A percentile compares a stretch with the other conserved stretches of the same genome.
These are phyloP conservation scores for Epichloe baconii DNA, from an alignment of 2,329 filamentous ascomycete genomes.

Conservation along the genomic window DNA sequence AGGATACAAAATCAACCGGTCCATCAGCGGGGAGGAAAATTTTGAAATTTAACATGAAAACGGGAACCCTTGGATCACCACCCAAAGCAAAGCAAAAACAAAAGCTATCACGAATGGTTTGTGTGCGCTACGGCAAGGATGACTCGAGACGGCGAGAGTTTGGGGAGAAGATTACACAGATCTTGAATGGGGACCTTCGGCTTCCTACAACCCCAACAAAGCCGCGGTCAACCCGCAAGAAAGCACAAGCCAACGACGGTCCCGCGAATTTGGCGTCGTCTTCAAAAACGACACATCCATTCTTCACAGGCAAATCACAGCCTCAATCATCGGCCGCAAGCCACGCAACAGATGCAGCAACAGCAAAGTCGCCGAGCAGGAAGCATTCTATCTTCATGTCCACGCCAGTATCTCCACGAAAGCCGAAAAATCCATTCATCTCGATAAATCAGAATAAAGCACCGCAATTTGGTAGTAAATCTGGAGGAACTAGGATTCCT, in stretches of 20 bases:
- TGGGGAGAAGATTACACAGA: conserved; percentile 48
- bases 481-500: conserved; percentile 43
- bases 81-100: conserved; percentile 36
- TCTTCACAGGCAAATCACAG: conserved; percentile 27
- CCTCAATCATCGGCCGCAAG: conserved; percentile 10
- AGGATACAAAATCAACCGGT: neutral
- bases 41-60: conserved; percentile 43
- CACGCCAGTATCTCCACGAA: conserved; percentile 39
- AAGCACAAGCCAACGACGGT: neutral
- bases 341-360: conserved; percentile 9
- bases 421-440: conserved; percentile 18
- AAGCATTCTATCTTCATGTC: conserved; percentile 35
- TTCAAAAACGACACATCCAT: conserved; percentile 27
- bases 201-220: conserved; percentile 13
- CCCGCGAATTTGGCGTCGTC: conserved; percentile 8
- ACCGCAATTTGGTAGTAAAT: conserved; percentile 31
- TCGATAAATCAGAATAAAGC: conserved; percentile 15
- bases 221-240: neutral
- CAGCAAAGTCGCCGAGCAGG: conserved; percentile 14
- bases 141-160: conserved; percentile 30
- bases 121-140: conserved; percentile 46
- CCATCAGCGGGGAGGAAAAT: conserved; percentile 27
- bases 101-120: conserved; percentile 30
- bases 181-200: conserved; percentile 31
- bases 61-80: conserved; percentile 49